Conservation (phyloP, 1,284 basidiomycete species). For the Tylopilus orsonianus region DNA sequence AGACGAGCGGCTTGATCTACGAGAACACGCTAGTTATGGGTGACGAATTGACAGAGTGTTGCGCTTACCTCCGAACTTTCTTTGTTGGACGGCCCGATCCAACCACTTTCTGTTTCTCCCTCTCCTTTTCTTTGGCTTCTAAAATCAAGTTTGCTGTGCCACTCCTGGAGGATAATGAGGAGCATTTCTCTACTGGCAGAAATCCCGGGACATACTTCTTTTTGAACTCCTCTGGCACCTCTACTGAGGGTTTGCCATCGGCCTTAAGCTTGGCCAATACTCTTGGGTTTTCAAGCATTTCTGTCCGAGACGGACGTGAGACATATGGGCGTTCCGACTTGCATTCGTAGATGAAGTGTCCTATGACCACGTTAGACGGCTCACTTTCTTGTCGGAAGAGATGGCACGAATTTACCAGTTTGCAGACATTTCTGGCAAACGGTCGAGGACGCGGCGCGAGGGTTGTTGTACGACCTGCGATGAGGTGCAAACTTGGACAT, state of each 20-base stretch:
- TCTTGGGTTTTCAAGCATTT: constrained; percentile 71
- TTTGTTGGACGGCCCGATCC: constrained; percentile 45
- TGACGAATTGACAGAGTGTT: background rate
- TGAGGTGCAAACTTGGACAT: constrained; percentile 86
- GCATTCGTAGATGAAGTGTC: constrained; percentile 80
- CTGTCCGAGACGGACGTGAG: constrained; percentile 73
- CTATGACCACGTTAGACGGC: constrained; percentile 38
- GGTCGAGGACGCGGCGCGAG: constrained; percentile 61
- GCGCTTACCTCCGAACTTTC: constrained; percentile 50
- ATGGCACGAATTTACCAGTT: constrained; percentile 44
- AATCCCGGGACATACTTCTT: constrained; percentile 51
- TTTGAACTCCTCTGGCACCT: constrained; percentile 81
- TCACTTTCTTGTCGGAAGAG: background rate
- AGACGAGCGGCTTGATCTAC: constrained; percentile 24
- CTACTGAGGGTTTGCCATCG: constrained; percentile 66
- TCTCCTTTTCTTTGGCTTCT: constrained; percentile 70
- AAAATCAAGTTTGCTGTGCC: constrained; percentile 75
- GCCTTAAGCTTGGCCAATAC: constrained; percentile 62
- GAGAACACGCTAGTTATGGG: constrained; percentile 6
- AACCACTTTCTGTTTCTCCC: constrained; percentile 43
- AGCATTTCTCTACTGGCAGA: background rate
- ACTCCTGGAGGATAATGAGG: constrained; percentile 40
- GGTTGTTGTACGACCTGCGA: constrained; percentile 53
- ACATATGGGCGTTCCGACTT: constrained; percentile 71
- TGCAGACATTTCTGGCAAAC: constrained; percentile 78